phyloP scores from a whole-genome alignment of 1,284 basidiomycete species.

The Phellinidium pouzarii region DNA sequence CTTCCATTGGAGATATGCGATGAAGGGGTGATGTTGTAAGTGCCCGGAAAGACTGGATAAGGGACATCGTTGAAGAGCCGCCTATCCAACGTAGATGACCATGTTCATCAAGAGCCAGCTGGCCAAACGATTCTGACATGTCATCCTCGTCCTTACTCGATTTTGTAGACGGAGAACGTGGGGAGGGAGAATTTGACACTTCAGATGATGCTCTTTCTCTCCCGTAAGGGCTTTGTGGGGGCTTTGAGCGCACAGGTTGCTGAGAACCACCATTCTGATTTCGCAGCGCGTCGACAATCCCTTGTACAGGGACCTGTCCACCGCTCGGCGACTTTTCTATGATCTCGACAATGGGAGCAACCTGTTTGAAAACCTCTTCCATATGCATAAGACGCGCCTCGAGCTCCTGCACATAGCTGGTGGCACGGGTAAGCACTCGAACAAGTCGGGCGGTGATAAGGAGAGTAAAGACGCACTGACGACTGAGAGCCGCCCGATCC shows the following conservation, averaged over 20 bases:
- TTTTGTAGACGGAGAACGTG: conserved; percentile 12
- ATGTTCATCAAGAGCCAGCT: conserved; percentile 81
- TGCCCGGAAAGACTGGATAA: conserved; percentile 82
- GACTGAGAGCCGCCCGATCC: conserved; percentile 75
- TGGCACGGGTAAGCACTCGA: conserved; percentile 20
- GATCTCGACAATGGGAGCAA: conserved; percentile 69
- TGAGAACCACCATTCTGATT: conserved; percentile 3
- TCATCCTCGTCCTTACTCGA: conserved; percentile 60
- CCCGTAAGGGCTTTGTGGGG: neutral
- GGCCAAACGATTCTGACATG: conserved; percentile 75
- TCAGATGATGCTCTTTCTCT: conserved; percentile 28
- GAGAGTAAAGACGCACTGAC: conserved; percentile 54
- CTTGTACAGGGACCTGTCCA: conserved; percentile 28
- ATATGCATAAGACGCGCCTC: conserved; percentile 78
- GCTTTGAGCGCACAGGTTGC: neutral
- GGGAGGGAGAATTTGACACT: conserved; percentile 15
- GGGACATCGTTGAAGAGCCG: conserved; percentile 83
- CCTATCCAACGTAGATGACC: conserved; percentile 91
- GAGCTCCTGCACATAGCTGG: conserved; percentile 80
- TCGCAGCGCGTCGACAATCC: conserved; percentile 23
- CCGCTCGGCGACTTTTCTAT: conserved; percentile 37
- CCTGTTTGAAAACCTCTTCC: conserved; percentile 73
- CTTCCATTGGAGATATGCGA: conserved; percentile 74
- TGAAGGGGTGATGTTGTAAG: conserved; percentile 67
- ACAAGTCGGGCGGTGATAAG: conserved; percentile 18